Conservation (phyloP, 176 grass and related monocot species). For the Hsuehochloa calcarea region DNA sequence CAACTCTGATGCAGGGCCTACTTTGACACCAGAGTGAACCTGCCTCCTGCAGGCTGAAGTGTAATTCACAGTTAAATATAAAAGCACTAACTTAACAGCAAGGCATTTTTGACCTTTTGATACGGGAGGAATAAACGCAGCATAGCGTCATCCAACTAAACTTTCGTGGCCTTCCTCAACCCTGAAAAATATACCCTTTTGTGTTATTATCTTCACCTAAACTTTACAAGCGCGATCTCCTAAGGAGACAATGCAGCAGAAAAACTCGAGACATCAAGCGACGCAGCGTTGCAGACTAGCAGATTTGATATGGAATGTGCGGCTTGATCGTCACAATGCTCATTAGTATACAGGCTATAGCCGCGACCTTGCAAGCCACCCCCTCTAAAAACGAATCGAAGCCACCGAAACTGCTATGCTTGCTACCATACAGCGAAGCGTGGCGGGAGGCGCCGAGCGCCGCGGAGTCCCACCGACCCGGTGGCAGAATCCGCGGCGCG, state of each 20-base stretch:
- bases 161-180: background rate
- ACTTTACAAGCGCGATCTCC: background rate
- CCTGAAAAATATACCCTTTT: background rate
- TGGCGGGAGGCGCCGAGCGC: constrained; percentile 5
- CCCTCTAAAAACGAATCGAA: background rate
- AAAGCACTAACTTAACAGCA: background rate
- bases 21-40: constrained; percentile 58
- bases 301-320: background rate
- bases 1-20: constrained; percentile 15
- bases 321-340: background rate
- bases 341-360: background rate
- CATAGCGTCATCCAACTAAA: background rate
- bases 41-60: constrained; percentile 53
- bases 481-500: background rate
- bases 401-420: background rate
- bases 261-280: background rate
- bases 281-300: background rate
- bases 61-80: background rate
- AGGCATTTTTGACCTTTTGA: background rate
- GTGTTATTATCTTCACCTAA: background rate
- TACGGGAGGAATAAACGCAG: background rate
- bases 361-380: background rate
- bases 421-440: constrained; percentile 33
- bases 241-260: background rate
- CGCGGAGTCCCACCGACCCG: constrained; percentile 8